Evolutionary conservation across 1,139 yeast genomes (phyloP), one percentile per base, ranked within the genome.

Genomic region (Pichia sp.): DNA sequence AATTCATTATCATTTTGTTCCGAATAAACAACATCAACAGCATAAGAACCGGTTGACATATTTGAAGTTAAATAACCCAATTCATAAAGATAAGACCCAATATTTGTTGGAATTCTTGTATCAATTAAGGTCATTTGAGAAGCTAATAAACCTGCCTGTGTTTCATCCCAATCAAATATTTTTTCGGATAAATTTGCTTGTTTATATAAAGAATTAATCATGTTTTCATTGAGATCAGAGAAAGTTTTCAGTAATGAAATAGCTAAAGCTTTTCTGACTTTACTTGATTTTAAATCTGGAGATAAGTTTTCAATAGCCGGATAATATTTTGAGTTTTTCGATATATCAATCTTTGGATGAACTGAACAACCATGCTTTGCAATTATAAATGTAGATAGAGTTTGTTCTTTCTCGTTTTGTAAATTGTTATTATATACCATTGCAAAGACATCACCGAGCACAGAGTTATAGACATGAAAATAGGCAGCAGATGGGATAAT

Each of bases 91-190:
- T 71, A 68, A 33, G 62, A 57, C 4, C 95, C 94, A 32, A 84
- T 65, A 12, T 76, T 76, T 2, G 61, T 55, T 0, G 94, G 87
- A 3, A 74, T 64, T 46, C 67, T 68, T 12, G 67, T 64, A 22
- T 69, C 68, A 3, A 86, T 65, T 5, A 81, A 64, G 4, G 53
- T 55, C 82, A 86, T 80, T 22, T 66, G 53, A 27, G 82, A 76
- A 0, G 95, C 94, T 39, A 83, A 58, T 12, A 71, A 67, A 1
- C 97, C 96, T 1, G 95, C 94, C 43, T 76, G 74, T 0, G 95
- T 85, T 56, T 89, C 94, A 60, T 89, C 96, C 67, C 79, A 74
- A 16, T 71, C 73, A 48, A 65, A 63, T 1, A 29, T 22, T 7
- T 57, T 35, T 43, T 54, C 46, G 57, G 64, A 53, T 26, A 65